Conservation (phyloP, 345 rosid species). For the Schrenkiella parvula region DNA sequence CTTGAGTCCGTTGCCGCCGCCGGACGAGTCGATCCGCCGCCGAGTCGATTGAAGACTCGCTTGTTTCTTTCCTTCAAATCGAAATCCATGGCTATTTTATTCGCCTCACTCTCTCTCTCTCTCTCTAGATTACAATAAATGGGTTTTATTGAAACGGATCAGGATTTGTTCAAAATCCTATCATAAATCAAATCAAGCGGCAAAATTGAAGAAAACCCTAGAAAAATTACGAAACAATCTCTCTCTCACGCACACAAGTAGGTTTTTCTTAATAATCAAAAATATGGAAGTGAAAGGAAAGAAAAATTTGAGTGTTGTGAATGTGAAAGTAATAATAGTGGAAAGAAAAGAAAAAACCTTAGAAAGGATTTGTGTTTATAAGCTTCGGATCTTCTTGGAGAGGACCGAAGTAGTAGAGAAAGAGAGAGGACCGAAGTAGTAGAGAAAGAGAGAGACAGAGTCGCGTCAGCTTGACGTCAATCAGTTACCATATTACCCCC, state of each 20-base stretch:
- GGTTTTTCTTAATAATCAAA: neutral
- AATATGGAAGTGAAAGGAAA: neutral
- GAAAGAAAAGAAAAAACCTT: neutral
- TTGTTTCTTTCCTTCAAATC: conserved; percentile 62
- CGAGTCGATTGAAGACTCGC: conserved; percentile 70
- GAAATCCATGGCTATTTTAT: conserved; percentile 50
- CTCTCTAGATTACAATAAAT: neutral
- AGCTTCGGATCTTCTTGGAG: conserved; percentile 15
- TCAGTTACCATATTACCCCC: neutral
- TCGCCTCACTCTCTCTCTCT: neutral
- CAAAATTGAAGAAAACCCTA: conserved; percentile 23
- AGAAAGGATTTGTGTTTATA: conserved; percentile 1
- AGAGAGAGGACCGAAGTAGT: conserved; percentile 17
- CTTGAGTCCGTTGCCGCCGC: conserved; percentile 32
- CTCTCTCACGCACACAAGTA: neutral
- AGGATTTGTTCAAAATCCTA: neutral
- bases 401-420: conserved; percentile 9
- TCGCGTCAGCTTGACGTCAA: conserved; percentile 30
- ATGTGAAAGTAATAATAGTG: neutral
- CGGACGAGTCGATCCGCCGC: conserved; percentile 35
- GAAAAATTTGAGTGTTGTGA: neutral
- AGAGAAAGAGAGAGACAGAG: conserved; percentile 2
- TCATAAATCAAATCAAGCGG: neutral
- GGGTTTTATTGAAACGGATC: neutral
- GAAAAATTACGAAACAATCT: neutral